A percentile compares a stretch with the other conserved stretches of the same genome.
Conservation (phyloP, 345 rosid species). For the Brassica cretica region DNA sequence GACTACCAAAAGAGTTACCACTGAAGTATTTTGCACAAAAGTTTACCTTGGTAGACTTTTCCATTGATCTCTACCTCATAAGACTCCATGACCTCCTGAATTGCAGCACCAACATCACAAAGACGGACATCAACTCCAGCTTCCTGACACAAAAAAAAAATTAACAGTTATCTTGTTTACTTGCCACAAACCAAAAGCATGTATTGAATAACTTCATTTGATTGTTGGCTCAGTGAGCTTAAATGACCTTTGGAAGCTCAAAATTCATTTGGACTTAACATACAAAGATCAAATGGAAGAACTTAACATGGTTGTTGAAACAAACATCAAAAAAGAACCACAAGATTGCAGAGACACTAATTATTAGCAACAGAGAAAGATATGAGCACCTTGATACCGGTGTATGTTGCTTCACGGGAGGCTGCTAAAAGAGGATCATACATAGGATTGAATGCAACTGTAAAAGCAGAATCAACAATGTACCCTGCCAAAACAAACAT, state of each 20-base stretch:
- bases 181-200: neutral
- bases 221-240: neutral
- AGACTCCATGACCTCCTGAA: slow-evolving; percentile 1
- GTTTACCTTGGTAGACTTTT: slow-evolving; percentile 77
- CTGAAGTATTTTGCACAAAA: neutral
- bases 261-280: neutral
- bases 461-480: slow-evolving; percentile 91
- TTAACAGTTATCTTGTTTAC: neutral
- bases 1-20: neutral
- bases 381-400: slow-evolving; percentile 77
- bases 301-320: neutral
- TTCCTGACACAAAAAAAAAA: slow-evolving; percentile 51
- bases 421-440: slow-evolving; percentile 88
- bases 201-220: neutral
- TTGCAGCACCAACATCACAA: slow-evolving; percentile 1
- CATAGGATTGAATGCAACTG: slow-evolving; percentile 97
- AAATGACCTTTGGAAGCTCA: neutral
- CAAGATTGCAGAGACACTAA: neutral
- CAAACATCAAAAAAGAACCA: neutral
- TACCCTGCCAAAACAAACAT: slow-evolving; percentile 55
- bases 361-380: slow-evolving; percentile 2
- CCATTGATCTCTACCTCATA: neutral
- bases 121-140: neutral
- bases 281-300: neutral
- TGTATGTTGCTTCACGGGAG: slow-evolving; percentile 90